Percentiles rank a stretch among this genome's conserved stretches.
Evolutionary conservation across 208 protist species (phyloP).

Genomic region (Histomonas meleagridis): DNA sequence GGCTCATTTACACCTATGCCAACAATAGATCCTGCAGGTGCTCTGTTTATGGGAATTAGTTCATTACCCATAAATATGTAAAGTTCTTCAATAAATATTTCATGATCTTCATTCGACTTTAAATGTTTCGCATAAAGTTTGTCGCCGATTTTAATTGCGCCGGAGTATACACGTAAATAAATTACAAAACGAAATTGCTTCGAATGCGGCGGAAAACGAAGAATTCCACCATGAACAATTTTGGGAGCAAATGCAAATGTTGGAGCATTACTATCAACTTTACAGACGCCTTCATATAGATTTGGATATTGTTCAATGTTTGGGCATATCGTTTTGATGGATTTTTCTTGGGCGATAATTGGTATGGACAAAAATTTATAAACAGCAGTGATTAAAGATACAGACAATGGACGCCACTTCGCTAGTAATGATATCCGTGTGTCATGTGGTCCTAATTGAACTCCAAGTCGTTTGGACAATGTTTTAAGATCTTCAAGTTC

Average conservation of each 20-base stretch:
- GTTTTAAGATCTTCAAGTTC: neutral
- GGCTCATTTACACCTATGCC: conserved; percentile 29
- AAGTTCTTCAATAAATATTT: neutral
- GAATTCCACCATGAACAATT: conserved; percentile 9
- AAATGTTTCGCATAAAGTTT: neutral
- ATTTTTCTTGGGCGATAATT: neutral
- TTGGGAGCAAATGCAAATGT: neutral
- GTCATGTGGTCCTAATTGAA: neutral
- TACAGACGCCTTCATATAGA: neutral
- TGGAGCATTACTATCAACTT: neutral
- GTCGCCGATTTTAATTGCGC: neutral
- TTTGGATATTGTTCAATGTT: neutral
- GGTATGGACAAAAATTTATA: neutral
- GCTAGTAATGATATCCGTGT: neutral
- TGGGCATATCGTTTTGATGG: neutral
- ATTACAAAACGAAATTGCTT: neutral
- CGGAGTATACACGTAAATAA: conserved; percentile 33
- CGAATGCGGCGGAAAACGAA: neutral
- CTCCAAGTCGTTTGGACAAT: neutral
- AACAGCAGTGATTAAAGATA: neutral
- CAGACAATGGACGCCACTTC: neutral
- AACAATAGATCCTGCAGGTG: conserved; percentile 36
- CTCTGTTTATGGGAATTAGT: neutral
- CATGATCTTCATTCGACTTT: neutral
- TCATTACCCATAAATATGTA: conserved; percentile 41